phyloP scores from a whole-genome alignment of 805 yeast genomes.

The Saccharomycopsis babjevae region DNA sequence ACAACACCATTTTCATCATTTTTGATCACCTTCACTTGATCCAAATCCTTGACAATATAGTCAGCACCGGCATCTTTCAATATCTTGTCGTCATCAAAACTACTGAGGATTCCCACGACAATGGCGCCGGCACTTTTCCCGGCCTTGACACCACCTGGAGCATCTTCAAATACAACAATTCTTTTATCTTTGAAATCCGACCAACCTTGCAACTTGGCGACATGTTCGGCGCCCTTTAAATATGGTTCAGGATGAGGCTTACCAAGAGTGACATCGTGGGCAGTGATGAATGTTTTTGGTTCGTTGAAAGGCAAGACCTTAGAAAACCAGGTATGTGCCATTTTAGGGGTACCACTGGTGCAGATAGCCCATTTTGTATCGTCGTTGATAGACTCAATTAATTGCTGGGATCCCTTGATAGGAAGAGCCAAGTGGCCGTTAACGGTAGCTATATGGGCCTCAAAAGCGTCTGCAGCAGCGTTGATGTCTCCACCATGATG shows the following conservation, averaged over 20 bases:
- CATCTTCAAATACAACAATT: slow-evolving; percentile 74
- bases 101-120: slow-evolving; percentile 75
- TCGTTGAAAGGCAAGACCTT: slow-evolving; percentile 46
- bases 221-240: slow-evolving; percentile 37
- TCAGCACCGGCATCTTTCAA: slow-evolving; percentile 72
- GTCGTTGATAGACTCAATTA: slow-evolving; percentile 33
- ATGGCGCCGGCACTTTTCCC: slow-evolving; percentile 78
- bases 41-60: slow-evolving; percentile 67
- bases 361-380: slow-evolving; percentile 74
- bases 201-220: slow-evolving; percentile 27
- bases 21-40: slow-evolving; percentile 46
- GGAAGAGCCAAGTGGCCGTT: slow-evolving; percentile 67
- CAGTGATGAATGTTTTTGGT: slow-evolving; percentile 74
- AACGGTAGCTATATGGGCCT: slow-evolving; percentile 58
- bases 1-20: slow-evolving; percentile 33
- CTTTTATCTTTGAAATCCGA: slow-evolving; percentile 30
- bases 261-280: slow-evolving; percentile 68
- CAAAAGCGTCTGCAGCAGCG: slow-evolving; percentile 55
- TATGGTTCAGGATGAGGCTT: slow-evolving; percentile 87
- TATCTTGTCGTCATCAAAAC: slow-evolving; percentile 52
- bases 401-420: slow-evolving; percentile 64
- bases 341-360: slow-evolving; percentile 68
- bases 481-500: slow-evolving; percentile 26
- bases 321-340: slow-evolving; percentile 69
- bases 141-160: slow-evolving; percentile 79